These are phyloP conservation scores for Ploettnerulaceae sp. DNA, from an alignment of 2,329 filamentous ascomycete species.

Conservation along the genomic window DNA sequence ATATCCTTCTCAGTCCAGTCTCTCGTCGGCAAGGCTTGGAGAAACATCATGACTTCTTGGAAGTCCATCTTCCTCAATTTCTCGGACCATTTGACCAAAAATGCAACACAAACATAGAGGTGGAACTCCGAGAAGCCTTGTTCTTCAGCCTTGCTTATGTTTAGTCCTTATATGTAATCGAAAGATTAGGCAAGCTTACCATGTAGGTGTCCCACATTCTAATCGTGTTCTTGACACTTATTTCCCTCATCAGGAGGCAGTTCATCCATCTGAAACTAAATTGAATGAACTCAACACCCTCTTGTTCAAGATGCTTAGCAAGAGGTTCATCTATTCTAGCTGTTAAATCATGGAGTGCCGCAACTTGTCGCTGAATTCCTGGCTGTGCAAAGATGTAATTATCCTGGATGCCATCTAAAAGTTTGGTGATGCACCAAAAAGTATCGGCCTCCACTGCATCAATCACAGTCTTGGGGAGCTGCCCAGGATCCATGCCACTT, in stretches of 20 bases:
- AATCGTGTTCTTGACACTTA: constrained; percentile 93
- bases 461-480: constrained; percentile 81
- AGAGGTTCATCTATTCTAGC: constrained; percentile 80
- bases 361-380: constrained; percentile 91
- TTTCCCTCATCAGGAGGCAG: constrained; percentile 94
- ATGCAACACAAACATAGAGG: constrained; percentile 95
- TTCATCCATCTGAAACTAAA: constrained; percentile 99
- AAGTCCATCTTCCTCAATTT: constrained; percentile 97
- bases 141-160: constrained; percentile 72
- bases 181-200: constrained; percentile 50
- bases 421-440: constrained; percentile 97
- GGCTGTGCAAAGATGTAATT: constrained; percentile 98
- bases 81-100: constrained; percentile 96
- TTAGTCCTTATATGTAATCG: constrained; percentile 7
- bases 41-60: constrained; percentile 98
- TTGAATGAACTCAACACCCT: constrained; percentile 97
- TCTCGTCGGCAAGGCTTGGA: constrained; percentile 88
- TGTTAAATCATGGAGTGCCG: constrained; percentile 82
- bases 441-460: constrained; percentile 97
- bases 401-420: constrained; percentile 97
- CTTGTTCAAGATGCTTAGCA: constrained; percentile 81
- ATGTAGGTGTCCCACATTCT: constrained; percentile 99
- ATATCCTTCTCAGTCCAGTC: constrained; percentile 98
- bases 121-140: constrained; percentile 98
- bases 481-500: constrained; percentile 92